Percentiles rank a stretch among this genome's conserved stretches.
phyloP scores from a whole-genome alignment of 2,329 filamentous ascomycete species.

The Hypocreales sp. region DNA sequence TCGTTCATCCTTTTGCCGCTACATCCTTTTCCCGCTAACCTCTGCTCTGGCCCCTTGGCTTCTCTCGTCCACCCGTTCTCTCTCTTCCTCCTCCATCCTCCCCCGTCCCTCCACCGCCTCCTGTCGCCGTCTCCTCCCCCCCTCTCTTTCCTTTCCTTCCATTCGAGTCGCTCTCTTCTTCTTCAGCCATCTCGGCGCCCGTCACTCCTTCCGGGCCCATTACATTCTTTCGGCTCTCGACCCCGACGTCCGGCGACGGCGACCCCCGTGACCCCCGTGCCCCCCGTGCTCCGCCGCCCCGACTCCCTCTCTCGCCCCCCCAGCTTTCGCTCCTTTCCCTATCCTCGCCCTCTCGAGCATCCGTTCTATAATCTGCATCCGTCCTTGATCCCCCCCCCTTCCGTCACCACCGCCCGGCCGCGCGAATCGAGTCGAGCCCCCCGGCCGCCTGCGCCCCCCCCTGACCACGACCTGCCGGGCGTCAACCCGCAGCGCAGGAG shows the following conservation, averaged over 20 bases:
- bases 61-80: not conserved
- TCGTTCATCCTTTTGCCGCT: not conserved
- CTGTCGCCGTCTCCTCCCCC: slow-evolving; percentile 23
- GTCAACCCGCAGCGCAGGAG: not conserved
- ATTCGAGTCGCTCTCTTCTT: not conserved
- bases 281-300: too few relatives aligned
- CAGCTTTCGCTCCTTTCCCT: too few relatives aligned
- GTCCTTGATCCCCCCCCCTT: too few relatives aligned
- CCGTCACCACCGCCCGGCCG: too few relatives aligned
- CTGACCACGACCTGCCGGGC: not conserved
- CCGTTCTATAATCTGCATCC: too few relatives aligned
- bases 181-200: not conserved
- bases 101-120: slow-evolving; percentile 31
- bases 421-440: not conserved
- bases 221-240: not conserved
- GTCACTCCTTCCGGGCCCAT: not conserved
- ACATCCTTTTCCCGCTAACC: not conserved
- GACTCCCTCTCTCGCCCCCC: too few relatives aligned
- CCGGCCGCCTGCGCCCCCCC: too few relatives aligned
- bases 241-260: too few relatives aligned
- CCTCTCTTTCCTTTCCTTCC: slow-evolving; percentile 22
- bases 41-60: not conserved
- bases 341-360: too few relatives aligned
- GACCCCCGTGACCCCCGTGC: too few relatives aligned
- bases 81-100: not conserved